Evolutionary conservation across 495 filamentous ascomycete genomes (phyloP).

Genomic region (Podospora pseudocomata): DNA sequence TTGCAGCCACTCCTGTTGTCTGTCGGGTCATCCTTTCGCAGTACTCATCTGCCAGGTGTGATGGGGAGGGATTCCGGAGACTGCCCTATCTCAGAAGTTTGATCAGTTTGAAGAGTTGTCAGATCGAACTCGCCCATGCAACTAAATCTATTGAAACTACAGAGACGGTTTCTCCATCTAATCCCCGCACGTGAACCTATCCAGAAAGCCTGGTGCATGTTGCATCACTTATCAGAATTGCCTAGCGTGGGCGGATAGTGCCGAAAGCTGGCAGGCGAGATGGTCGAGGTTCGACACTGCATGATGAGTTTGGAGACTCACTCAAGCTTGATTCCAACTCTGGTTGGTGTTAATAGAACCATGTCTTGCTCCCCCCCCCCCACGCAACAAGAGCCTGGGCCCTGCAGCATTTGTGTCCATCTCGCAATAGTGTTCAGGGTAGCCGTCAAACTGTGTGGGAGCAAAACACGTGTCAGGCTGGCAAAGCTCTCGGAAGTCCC

Average conservation of each 20-base stretch:
- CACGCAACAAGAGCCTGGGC: background rate
- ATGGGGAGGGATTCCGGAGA: background rate
- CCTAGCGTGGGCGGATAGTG: conserved; percentile 8
- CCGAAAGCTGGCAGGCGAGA: conserved; percentile 5
- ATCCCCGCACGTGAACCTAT: background rate
- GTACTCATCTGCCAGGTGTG: background rate
- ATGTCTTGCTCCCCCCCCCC: background rate
- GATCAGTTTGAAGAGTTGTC: background rate
- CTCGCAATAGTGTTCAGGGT: background rate
- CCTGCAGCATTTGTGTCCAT: conserved; percentile 9
- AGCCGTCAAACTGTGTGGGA: background rate
- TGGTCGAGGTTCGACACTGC: background rate
- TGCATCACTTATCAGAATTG: background rate
- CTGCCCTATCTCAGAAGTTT: background rate
- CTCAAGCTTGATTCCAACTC: background rate
- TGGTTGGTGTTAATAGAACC: background rate
- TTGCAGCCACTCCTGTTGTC: conserved; percentile 17
- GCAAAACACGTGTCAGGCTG: conserved; percentile 33
- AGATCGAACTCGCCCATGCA: background rate
- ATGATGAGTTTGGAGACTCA: background rate
- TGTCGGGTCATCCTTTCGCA: conserved; percentile 12
- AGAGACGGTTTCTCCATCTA: background rate
- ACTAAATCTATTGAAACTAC: background rate
- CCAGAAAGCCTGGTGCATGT: background rate
- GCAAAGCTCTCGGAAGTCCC: conserved; percentile 20